Evolutionary conservation across 164 flowering plant genomes (phyloP).

Genomic region (Umbilicus rupestris): DNA sequence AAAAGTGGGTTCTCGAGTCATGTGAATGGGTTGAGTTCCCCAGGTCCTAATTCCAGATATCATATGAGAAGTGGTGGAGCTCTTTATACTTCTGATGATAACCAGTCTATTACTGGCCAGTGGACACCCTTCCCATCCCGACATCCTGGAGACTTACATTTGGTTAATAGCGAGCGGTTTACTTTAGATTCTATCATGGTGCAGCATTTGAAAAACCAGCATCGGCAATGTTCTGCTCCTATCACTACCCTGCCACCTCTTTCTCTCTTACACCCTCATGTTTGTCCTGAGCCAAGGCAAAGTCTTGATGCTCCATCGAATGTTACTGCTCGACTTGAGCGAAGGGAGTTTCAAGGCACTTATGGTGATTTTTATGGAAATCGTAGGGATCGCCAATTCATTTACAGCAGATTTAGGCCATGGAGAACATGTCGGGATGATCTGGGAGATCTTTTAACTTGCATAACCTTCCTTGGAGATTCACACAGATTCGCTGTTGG

Average conservation of each 20-base stretch:
- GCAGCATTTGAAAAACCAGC: conserved; percentile 94
- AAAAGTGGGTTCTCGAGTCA: conserved; percentile 34
- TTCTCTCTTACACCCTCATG: conserved; percentile 86
- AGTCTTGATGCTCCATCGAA: conserved; percentile 86
- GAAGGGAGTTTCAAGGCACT: conserved; percentile 54
- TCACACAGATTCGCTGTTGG: conserved; percentile 71
- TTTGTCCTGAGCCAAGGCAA: conserved; percentile 84
- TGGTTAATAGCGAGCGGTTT: conserved; percentile 51
- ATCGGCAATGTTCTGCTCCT: conserved; percentile 95
- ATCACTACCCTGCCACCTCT: conserved; percentile 96
- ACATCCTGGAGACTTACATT: conserved; percentile 37
- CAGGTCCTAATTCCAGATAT: conserved; percentile 35
- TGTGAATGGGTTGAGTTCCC: conserved; percentile 31
- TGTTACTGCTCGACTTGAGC: conserved; percentile 64
- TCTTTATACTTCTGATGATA: conserved; percentile 40
- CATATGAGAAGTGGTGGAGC: conserved; percentile 18
- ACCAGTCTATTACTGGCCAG: conserved; percentile 28
- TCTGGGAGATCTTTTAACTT: conserved; percentile 51
- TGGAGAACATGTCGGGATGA: conserved; percentile 95
- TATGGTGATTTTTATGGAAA: conserved; percentile 73
- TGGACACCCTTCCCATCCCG: conserved; percentile 34
- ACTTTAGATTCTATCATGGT: conserved; percentile 80
- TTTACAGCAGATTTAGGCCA: conserved; percentile 87
- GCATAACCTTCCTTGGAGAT: conserved; percentile 65
- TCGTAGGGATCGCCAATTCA: conserved; percentile 88